Base-by-base conservation (phyloP, 768 basidiomycete species). In the Pleurotus salmoneostramineus region DNA sequence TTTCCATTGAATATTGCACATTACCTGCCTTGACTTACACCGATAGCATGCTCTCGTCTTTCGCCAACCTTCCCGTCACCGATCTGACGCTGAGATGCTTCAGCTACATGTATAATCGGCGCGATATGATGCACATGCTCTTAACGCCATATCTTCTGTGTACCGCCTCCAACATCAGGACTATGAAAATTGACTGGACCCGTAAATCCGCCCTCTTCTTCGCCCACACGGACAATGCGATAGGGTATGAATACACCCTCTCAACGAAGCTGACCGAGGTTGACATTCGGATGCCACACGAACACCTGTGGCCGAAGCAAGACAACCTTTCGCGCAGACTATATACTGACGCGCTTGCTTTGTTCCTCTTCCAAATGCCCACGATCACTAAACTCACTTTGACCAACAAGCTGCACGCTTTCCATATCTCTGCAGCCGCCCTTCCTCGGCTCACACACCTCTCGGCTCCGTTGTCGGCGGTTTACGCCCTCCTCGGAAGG, bases 181-280 rank as follows among this genome's bases (percentile, higher is more conserved):
- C 69, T n/a, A 65, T 81, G n/a, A 73, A 72, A 48, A 69, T 81
- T 49, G 79, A 80, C 63, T 75, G 71, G 65, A 74, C 71, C 2
- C 31, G 61, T 1, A 74, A 73, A 15, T 71, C 74, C 45, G 71
- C 77, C 4, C 52, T 60, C 6, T 68, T 63, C 14, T 72, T 77
- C 63, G 67, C 67, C 14, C 63, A 63, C 70, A 64, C 49, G 61
- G 62, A 45, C 5, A 59, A 11, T 47, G 0, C 61, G 0, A 55
- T 45, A 17, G 62, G 58, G 58, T 64, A 60, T 50, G 61, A 56
- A 65, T 55, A 40, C 21, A 36, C 43, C 7, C 57, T 67, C 8
- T 60, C 66, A 15, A 32, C 58, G 14, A 15, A 51, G 59, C 57
- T 68, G 31, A 57, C 58, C 4, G 58, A 65, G 11, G 55, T 69